Percentiles rank a stretch among this genome's conserved stretches.
phyloP scores from a whole-genome alignment of 345 rosid species.

The Clausena lansium region DNA sequence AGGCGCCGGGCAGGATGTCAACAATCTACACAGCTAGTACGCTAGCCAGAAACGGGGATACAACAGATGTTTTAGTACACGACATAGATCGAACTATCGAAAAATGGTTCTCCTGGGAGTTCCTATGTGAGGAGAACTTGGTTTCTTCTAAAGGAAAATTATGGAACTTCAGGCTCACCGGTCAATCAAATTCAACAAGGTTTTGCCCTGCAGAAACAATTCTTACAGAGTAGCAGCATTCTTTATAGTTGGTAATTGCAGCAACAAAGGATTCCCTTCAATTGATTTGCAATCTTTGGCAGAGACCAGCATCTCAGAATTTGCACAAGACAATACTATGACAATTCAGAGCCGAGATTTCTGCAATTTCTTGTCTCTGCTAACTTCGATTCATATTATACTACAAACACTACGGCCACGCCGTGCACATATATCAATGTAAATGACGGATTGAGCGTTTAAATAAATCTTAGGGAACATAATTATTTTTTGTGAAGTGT shows the following conservation, averaged over 20 bases:
- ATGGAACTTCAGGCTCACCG: slow-evolving; percentile 60
- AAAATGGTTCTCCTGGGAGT: slow-evolving; percentile 94
- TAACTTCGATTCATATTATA: background rate
- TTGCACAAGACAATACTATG: background rate
- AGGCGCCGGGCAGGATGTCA: slow-evolving; percentile 83
- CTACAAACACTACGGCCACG: background rate
- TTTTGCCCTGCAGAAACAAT: slow-evolving; percentile 45
- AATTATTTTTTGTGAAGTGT: background rate
- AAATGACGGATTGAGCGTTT: background rate
- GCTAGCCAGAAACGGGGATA: slow-evolving; percentile 61
- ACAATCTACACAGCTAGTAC: slow-evolving; percentile 67
- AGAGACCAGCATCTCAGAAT: background rate
- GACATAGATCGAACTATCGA: slow-evolving; percentile 73
- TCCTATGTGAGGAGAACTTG: slow-evolving; percentile 76
- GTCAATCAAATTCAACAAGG: slow-evolving; percentile 44
- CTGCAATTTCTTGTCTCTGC: background rate
- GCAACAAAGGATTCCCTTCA: background rate
- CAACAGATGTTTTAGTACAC: slow-evolving; percentile 69
- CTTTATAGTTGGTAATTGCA: background rate
- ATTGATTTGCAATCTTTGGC: background rate
- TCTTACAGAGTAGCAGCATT: slow-evolving; percentile 21
- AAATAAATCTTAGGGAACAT: background rate
- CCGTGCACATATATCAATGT: background rate
- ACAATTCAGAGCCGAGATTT: background rate
- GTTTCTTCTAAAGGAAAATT: slow-evolving; percentile 69